Conservation (phyloP, 176 grass and related monocot genomes). For the Calamus simplicifolius region DNA sequence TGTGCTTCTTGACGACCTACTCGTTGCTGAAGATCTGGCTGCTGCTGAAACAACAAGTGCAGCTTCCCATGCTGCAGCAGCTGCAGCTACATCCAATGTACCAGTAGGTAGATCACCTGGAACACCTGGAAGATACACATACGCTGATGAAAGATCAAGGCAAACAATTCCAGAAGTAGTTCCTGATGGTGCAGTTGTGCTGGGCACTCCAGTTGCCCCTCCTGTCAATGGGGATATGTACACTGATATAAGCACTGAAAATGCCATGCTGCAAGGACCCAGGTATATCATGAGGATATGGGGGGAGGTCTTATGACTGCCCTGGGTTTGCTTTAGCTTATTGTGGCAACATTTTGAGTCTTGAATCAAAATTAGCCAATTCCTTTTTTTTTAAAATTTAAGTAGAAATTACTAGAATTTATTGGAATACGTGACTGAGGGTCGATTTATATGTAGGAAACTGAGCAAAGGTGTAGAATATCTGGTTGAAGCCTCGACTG, state of each 20-base stretch:
- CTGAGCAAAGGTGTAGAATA: conserved; percentile 90
- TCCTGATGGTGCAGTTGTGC: conserved; percentile 74
- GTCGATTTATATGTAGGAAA: conserved; percentile 38
- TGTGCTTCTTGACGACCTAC: conserved; percentile 94
- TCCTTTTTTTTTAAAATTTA: too few relatives aligned
- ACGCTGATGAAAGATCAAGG: conserved; percentile 56
- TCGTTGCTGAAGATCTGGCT: conserved; percentile 95
- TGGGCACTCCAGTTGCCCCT: conserved; percentile 93
- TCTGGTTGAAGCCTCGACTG: conserved; percentile 81
- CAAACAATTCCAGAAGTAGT: conserved; percentile 43
- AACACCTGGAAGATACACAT: conserved; percentile 46
- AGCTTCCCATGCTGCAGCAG: conserved; percentile 79
- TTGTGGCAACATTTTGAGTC: too few relatives aligned
- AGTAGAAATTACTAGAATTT: not conserved
- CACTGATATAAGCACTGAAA: conserved; percentile 95
- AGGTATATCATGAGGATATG: conserved; percentile 32
- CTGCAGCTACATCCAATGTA: conserved; percentile 54
- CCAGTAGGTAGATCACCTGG: conserved; percentile 39
- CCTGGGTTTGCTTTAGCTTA: too few relatives aligned
- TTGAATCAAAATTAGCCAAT: too few relatives aligned
- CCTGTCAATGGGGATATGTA: conserved; percentile 96
- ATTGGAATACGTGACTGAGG: not conserved
- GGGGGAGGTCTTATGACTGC: too few relatives aligned
- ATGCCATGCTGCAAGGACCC: conserved; percentile 73
- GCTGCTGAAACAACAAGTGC: conserved; percentile 87